Percentiles rank a stretch among this genome's conserved stretches.
Evolutionary conservation across 257 asterid species (phyloP).

Genomic region (Hygrophila difformis): DNA sequence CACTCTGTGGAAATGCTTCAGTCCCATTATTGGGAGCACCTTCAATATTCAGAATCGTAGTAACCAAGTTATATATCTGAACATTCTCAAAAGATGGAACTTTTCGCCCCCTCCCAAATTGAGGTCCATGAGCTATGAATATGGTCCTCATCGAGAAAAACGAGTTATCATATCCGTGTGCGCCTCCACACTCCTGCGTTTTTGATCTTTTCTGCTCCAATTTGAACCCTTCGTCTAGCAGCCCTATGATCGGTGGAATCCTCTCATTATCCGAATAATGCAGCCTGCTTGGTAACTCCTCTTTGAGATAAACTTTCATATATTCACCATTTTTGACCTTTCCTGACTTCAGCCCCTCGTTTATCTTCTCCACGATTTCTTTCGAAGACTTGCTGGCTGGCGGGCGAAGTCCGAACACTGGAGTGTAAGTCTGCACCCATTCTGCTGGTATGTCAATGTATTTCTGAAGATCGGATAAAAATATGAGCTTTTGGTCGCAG

Average conservation of each 20-base stretch:
- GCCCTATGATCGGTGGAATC: conserved; percentile 53
- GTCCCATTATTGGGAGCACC: conserved; percentile 71
- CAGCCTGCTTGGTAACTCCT: conserved; percentile 49
- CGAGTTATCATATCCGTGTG: conserved; percentile 64
- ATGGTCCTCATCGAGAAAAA: conserved; percentile 65
- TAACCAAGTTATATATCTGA: conserved; percentile 57
- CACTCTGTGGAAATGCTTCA: conserved; percentile 26
- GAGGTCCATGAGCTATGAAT: conserved; percentile 67
- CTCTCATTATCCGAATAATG: conserved; percentile 45
- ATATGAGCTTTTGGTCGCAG: conserved; percentile 53
- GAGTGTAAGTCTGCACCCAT: conserved; percentile 57
- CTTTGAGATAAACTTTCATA: no score
- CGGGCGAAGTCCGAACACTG: conserved; percentile 54
- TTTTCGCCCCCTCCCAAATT: conserved; percentile 39
- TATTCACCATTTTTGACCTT: conserved; percentile 39
- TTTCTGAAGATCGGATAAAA: no score
- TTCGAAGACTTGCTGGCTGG: conserved; percentile 19
- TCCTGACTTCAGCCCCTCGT: conserved; percentile 49
- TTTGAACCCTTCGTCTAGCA: conserved; percentile 49
- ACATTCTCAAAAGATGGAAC: conserved; percentile 65
- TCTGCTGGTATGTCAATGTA: conserved; percentile 41
- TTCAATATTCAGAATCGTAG: conserved; percentile 32
- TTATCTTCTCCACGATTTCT: conserved; percentile 51
- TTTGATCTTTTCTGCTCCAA: conserved; percentile 35
- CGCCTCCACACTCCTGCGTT: conserved; percentile 59